These are phyloP conservation scores for Tilletia walkeri DNA, from an alignment of 1,284 basidiomycete genomes.

Conservation along the genomic window DNA sequence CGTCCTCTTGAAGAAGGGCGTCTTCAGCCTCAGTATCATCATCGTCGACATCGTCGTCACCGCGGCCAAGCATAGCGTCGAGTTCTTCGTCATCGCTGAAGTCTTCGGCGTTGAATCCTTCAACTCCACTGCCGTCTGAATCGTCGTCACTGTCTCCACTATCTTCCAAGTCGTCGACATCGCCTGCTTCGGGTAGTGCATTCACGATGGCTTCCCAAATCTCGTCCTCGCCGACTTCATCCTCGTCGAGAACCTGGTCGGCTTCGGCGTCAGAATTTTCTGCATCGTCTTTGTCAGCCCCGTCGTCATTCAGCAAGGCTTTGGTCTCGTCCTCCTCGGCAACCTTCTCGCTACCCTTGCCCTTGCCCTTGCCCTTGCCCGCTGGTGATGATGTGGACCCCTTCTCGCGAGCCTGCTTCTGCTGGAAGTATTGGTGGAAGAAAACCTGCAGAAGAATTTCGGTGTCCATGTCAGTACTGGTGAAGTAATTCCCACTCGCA, in stretches of 20 bases:
- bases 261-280: slow-evolving; percentile 29
- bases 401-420: slow-evolving; percentile 43
- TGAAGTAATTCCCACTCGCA: slow-evolving; percentile 44
- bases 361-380: slow-evolving; percentile 12
- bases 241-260: slow-evolving; percentile 16
- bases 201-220: slow-evolving; percentile 59
- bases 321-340: slow-evolving; percentile 62
- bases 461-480: slow-evolving; percentile 38
- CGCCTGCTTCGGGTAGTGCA: slow-evolving; percentile 60
- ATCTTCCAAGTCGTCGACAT: slow-evolving; percentile 66
- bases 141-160: slow-evolving; percentile 30
- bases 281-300: slow-evolving; percentile 27
- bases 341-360: slow-evolving; percentile 60
- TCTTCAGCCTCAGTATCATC: slow-evolving; percentile 15
- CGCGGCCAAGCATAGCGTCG: slow-evolving; percentile 38
- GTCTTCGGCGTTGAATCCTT: slow-evolving; percentile 22
- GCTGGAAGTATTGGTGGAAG: slow-evolving; percentile 54
- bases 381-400: slow-evolving; percentile 2
- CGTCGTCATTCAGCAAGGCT: slow-evolving; percentile 41
- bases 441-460: slow-evolving; percentile 58
- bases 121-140: slow-evolving; percentile 29
- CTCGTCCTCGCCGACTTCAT: slow-evolving; percentile 53
- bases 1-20: neutral
- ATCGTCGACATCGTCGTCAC: slow-evolving; percentile 25
- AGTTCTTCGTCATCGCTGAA: slow-evolving; percentile 30